Evolutionary conservation across 176 grass and related monocot species (phyloP).

Genomic region (Zoysia japonica): DNA sequence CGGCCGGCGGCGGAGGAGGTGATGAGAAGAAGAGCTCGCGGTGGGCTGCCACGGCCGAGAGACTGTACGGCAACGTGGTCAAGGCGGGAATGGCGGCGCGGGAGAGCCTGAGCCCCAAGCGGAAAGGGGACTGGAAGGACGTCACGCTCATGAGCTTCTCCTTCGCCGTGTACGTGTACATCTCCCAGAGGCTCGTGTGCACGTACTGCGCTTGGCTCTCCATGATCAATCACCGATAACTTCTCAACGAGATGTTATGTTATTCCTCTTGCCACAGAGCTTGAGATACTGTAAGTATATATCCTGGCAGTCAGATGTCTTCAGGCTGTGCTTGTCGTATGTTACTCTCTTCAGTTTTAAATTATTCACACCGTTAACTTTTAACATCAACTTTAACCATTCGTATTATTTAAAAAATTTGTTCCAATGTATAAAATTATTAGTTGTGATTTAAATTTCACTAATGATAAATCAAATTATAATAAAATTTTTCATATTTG

Average conservation of each 20-base stretch:
- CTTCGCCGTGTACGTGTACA: slow-evolving; percentile 84
- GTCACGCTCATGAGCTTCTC: slow-evolving; percentile 79
- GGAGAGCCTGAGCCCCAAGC: slow-evolving; percentile 64
- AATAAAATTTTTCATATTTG: too few relatives aligned
- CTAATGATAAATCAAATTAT: too few relatives aligned
- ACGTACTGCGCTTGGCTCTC: slow-evolving; percentile 70
- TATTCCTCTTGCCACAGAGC: background rate
- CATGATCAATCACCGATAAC: slow-evolving; percentile 51
- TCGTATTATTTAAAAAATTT: too few relatives aligned
- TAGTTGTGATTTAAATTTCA: too few relatives aligned
- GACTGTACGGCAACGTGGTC: slow-evolving; percentile 36
- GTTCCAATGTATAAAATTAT: too few relatives aligned
- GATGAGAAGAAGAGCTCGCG: slow-evolving; percentile 35
- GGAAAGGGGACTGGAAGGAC: slow-evolving; percentile 81
- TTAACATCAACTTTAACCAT: too few relatives aligned
- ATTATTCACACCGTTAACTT: too few relatives aligned
- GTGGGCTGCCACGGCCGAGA: slow-evolving; percentile 38
- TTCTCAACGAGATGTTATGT: background rate
- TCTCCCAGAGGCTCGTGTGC: slow-evolving; percentile 84
- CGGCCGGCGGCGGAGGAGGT: slow-evolving; percentile 2
- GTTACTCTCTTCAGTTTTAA: too few relatives aligned
- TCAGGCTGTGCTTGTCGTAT: too few relatives aligned
- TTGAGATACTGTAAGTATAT: slow-evolving; percentile 16
- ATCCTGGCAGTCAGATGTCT: background rate
- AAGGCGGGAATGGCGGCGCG: slow-evolving; percentile 45